Conservation (phyloP, 768 basidiomycete species). For the Mycena chlorophos region DNA sequence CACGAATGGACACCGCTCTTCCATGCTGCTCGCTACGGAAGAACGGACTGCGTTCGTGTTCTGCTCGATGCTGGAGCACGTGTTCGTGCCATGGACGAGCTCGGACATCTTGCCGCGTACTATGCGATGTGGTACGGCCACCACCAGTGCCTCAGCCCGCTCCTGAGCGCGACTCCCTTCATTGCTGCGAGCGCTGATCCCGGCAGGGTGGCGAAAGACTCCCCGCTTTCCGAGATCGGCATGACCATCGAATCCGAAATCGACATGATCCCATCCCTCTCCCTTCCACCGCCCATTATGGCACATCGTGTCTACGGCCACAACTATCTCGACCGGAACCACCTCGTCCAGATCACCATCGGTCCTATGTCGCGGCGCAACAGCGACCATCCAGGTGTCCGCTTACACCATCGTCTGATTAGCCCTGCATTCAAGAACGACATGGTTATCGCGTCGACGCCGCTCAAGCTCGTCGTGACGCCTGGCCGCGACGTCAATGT, state of each 20-base stretch:
- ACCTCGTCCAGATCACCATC: constrained; percentile 83
- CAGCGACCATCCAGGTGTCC: constrained; percentile 48
- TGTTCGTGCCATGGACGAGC: constrained; percentile 78
- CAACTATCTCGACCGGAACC: constrained; percentile 86
- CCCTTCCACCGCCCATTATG: constrained; percentile 96
- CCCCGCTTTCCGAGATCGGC: constrained; percentile 40
- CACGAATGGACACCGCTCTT: constrained; percentile 98
- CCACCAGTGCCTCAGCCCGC: constrained; percentile 59
- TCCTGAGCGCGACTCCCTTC: constrained; percentile 49
- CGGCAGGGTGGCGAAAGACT: constrained; percentile 31
- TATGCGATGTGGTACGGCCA: constrained; percentile 98
- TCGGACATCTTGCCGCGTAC: constrained; percentile 81
- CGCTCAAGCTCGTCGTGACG: constrained; percentile 94
- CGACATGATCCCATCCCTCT: constrained; percentile 92
- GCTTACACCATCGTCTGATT: constrained; percentile 72
- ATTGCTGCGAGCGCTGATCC: constrained; percentile 27
- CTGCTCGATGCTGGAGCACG: constrained; percentile 79
- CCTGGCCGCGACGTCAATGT: constrained; percentile 78
- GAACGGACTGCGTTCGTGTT: constrained; percentile 68
- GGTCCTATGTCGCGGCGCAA: constrained; percentile 56
- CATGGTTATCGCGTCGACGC: constrained; percentile 70
- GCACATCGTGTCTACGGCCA: constrained; percentile 97
- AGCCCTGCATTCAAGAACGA: constrained; percentile 67
- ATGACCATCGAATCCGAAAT: constrained; percentile 68
- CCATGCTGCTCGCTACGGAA: constrained; percentile 90